A percentile compares a stretch with the other conserved stretches of the same genome.
These are phyloP conservation scores for Alternaria metachromatica DNA, from an alignment of 2,329 filamentous ascomycete species.

Conservation along the genomic window DNA sequence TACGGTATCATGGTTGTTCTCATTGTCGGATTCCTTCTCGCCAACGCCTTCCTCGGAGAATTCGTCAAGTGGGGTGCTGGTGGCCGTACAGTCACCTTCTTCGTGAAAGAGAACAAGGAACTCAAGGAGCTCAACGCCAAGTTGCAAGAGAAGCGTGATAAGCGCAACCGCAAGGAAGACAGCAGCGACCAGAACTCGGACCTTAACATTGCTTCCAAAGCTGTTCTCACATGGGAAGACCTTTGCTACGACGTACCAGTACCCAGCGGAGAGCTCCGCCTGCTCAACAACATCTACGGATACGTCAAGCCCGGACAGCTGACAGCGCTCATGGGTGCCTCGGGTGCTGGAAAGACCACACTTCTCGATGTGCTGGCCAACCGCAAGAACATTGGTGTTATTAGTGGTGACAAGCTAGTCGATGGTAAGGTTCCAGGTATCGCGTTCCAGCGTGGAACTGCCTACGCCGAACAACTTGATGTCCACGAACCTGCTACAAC, in stretches of 20 bases:
- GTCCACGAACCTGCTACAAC: slow-evolving; percentile 68
- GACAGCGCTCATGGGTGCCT: slow-evolving; percentile 55
- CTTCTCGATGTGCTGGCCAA: slow-evolving; percentile 77
- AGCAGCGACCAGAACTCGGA: slow-evolving; percentile 52
- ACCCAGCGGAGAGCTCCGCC: slow-evolving; percentile 58
- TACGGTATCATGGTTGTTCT: slow-evolving; percentile 73
- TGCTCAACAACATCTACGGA: slow-evolving; percentile 63
- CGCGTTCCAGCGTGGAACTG: slow-evolving; percentile 68
- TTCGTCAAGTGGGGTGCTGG: slow-evolving; percentile 78
- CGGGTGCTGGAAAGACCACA: slow-evolving; percentile 84
- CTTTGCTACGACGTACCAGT: slow-evolving; percentile 74
- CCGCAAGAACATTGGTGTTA: slow-evolving; percentile 69
- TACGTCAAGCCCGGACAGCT: slow-evolving; percentile 65
- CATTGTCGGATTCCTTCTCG: slow-evolving; percentile 74
- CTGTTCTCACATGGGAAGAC: slow-evolving; percentile 64
- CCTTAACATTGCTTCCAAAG: slow-evolving; percentile 61
- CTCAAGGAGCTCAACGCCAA: slow-evolving; percentile 69
- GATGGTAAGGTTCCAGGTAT: slow-evolving; percentile 65
- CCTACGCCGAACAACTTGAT: slow-evolving; percentile 71
- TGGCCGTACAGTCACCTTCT: slow-evolving; percentile 81
- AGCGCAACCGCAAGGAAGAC: slow-evolving; percentile 55
- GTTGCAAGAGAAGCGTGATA: slow-evolving; percentile 65
- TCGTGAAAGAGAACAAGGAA: slow-evolving; percentile 72
- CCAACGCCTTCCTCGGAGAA: slow-evolving; percentile 79
- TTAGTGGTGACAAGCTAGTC: slow-evolving; percentile 67